Base-by-base conservation (phyloP, 768 basidiomycete species). In the Aureoboletus auriporus region DNA sequence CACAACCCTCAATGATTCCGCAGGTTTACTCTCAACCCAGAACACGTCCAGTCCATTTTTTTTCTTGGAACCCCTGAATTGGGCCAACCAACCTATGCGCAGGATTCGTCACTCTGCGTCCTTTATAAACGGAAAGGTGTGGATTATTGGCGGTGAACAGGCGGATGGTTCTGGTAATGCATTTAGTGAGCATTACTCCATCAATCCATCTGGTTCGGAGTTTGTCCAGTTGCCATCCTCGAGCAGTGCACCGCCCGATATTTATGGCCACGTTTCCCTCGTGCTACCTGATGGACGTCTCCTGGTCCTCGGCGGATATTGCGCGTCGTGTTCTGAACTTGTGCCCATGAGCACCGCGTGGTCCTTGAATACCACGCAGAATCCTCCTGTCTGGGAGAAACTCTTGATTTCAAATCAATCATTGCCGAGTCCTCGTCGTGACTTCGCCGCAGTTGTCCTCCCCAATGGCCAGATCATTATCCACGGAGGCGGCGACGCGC, bases 141-240 rank as follows among this genome's bases (percentile, higher is more conserved):
- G 77, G 68, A 74, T 94, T 31, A 75, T 86, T 39, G 93, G 93
- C 4, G 93, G 93, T 8, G 77, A 86, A 66, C 83, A 76, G 57
- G 80, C 80, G n/a, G 93, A 95, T 63, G 89, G 81, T 11, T 93
- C 91, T 8, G 74, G 74, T 1, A 70, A 67, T 42, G 78, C 72
- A 1, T 83, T 86, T 59, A 70, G 76, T 6, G 81, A 86, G 39
- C 77, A 85, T 47, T 90, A 81, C 56, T 62, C 75, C 17, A 91
- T 89, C 67, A 61, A 77, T 55, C 75, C 81, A 14, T 67, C 56
- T 10, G 53, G 55, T 4, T 71, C 73, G 20, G 65, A 72, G 6
- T 93, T 92, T 65, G 69, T 72, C 2, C 62, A 63, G 10, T 67
- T 92, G 27, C 77, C 84, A 6, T 60, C 76, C 3, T 68, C 74